Conservation (phyloP, 345 rosid genomes). For the Firmiana major region DNA sequence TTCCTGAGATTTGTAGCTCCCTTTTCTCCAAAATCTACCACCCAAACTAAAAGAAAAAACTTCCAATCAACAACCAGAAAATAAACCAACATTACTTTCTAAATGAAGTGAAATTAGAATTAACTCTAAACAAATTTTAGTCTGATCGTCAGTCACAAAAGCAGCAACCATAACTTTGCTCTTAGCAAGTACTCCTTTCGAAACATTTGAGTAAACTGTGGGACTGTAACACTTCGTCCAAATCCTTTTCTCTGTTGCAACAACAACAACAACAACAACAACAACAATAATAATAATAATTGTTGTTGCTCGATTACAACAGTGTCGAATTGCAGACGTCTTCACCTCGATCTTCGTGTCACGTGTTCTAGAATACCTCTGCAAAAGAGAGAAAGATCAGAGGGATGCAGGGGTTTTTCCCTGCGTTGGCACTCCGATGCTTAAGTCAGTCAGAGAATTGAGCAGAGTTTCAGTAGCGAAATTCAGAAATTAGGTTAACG, state of each 20-base stretch:
- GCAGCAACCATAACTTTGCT: conserved; percentile 58
- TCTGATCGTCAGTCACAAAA: conserved; percentile 79
- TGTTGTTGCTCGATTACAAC: too few relatives aligned
- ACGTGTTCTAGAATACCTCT: too few relatives aligned
- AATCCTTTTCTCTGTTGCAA: conserved; percentile 74
- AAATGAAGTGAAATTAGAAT: conserved; percentile 3
- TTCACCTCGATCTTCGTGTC: too few relatives aligned
- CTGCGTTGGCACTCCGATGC: too few relatives aligned
- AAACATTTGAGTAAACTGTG: conserved; percentile 87
- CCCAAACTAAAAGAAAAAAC: not conserved
- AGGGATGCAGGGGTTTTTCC: too few relatives aligned
- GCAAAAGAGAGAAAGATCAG: too few relatives aligned
- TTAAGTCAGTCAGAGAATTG: too few relatives aligned
- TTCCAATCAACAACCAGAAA: not conserved
- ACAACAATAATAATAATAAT: too few relatives aligned
- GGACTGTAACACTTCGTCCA: conserved; percentile 93
- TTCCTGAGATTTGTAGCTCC: conserved; percentile 97
- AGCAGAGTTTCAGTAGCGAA: too few relatives aligned
- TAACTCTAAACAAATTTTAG: conserved; percentile 76
- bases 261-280: too few relatives aligned
- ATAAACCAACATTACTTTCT: not conserved
- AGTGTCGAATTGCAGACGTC: too few relatives aligned
- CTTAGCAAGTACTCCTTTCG: conserved; percentile 91
- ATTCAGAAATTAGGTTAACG: too few relatives aligned
- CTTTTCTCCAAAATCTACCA: conserved; percentile 86